These are phyloP conservation scores for Aspergillus latus DNA, from an alignment of 2,329 filamentous ascomycete species.

Conservation along the genomic window DNA sequence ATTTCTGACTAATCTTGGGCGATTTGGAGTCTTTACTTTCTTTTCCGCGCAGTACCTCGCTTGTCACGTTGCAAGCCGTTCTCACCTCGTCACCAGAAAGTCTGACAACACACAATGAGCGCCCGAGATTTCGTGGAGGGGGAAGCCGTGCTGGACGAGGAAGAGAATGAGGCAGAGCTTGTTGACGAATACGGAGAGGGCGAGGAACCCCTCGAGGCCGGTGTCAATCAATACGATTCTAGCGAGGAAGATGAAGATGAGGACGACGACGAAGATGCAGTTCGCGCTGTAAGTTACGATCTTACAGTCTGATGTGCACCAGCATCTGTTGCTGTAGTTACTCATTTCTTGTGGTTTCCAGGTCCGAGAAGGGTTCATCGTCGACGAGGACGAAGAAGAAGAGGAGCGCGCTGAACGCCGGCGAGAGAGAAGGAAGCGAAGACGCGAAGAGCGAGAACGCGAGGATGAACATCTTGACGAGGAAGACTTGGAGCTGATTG, in stretches of 20 bases:
- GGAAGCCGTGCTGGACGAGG: constrained; percentile 83
- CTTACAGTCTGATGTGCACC: background rate
- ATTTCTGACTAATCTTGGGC: background rate
- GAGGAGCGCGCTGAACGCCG: constrained; percentile 62
- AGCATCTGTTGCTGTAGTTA: background rate
- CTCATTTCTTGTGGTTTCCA: constrained; percentile 40
- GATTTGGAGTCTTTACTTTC: background rate
- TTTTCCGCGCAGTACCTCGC: constrained; percentile 1
- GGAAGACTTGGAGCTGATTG: constrained; percentile 93
- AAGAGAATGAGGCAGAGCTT: constrained; percentile 77
- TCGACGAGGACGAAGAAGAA: constrained; percentile 84
- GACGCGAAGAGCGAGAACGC: constrained; percentile 72
- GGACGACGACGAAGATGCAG: constrained; percentile 86
- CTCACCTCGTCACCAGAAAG: constrained; percentile 1
- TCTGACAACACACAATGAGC: constrained; percentile 53
- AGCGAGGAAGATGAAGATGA: constrained; percentile 92
- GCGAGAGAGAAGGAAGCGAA: constrained; percentile 72
- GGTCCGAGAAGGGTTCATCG: constrained; percentile 94
- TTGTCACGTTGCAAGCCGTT: constrained; percentile 4
- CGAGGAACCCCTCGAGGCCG: constrained; percentile 41
- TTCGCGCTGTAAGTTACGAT: constrained; percentile 61
- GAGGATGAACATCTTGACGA: constrained; percentile 86
- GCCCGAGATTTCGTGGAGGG: constrained; percentile 71
- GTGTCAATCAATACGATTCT: constrained; percentile 63
- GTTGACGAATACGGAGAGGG: constrained; percentile 71